Base-by-base conservation (phyloP, 2,329 filamentous ascomycete genomes). In the Monosporascus cannonballus region DNA sequence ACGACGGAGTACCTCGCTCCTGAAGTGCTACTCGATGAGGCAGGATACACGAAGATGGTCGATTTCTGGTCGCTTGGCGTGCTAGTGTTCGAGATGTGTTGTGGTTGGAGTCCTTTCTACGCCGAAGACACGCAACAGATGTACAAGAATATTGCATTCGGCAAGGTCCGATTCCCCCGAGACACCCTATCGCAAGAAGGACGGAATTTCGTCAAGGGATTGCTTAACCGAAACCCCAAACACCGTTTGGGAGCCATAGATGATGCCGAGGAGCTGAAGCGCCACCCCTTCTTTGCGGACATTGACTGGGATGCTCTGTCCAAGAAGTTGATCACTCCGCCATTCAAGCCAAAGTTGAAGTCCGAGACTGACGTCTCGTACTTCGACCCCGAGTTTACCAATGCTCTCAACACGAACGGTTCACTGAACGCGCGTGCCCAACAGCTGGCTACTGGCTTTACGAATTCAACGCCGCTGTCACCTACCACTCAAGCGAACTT, bases 71-170 rank as follows among this genome's bases (percentile, higher is more conserved):
- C 94, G 2, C 79, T 99, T 14, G 94, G 94, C 53, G 94, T 99
- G 47, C 78, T 99, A 51, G 94, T 99, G 1, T 99, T 99, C 64
- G 94, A 99, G 71, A 99, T 99, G 94, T 99, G 94, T 76, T 99
- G 94, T 64, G 94, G 94, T 36, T 99, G 94, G 94, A 96, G 91
- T 64, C 94, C 94, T 0, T 99, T 99, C 73, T 99, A 97, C 64
- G 94, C 94, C 52, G 94, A 99, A 67, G 94, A 99, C 67, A 99
- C 94, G 0, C 94, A 99, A 72, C 94, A 99, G 71, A 99, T 99
- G 94, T 99, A 99, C 78, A 99, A 99, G 78, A 99, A 99, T 75
- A 99, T 99, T 68, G 94, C 94, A 0, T 99, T 99, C 67, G 94
- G 94, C 68, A 99, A 99, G 69, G 94, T 99, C 53, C 83, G 94